Percentiles rank a stretch among this genome's conserved stretches.
Evolutionary conservation across 768 basidiomycete species (phyloP).

Genomic region (Calocybe cyanea): DNA sequence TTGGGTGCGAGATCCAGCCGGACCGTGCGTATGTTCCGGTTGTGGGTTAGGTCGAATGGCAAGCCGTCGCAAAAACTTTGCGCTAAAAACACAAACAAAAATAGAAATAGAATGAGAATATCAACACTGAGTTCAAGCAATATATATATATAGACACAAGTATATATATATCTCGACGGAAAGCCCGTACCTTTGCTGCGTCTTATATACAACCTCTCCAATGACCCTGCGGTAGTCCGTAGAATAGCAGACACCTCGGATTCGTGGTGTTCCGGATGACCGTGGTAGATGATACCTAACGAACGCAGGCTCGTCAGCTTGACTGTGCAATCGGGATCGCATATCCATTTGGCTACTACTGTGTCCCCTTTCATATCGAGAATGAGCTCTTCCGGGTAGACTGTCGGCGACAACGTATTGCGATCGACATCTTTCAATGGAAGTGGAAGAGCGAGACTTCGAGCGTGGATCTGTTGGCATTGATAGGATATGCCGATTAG

Average conservation of each 20-base stretch:
- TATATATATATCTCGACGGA: too few relatives aligned
- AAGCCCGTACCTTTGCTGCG: too few relatives aligned
- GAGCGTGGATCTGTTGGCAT: not conserved
- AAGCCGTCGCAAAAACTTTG: slow-evolving; percentile 2
- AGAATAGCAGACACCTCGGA: not conserved
- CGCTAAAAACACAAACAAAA: too few relatives aligned
- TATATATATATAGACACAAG: too few relatives aligned
- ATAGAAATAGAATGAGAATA: too few relatives aligned
- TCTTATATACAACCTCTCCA: too few relatives aligned
- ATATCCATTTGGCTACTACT: slow-evolving; percentile 7
- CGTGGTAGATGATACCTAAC: not conserved
- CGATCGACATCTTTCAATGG: too few relatives aligned
- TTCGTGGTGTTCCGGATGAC: not conserved
- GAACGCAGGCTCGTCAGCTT: slow-evolving; percentile 5
- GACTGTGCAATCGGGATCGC: slow-evolving; percentile 5
- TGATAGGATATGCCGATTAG: not conserved
- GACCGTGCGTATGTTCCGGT: slow-evolving; percentile 3
- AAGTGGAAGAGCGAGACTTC: too few relatives aligned
- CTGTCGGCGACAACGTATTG: too few relatives aligned
- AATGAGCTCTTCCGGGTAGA: too few relatives aligned
- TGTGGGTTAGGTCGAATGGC: not conserved
- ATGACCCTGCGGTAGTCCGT: too few relatives aligned
- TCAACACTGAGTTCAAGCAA: too few relatives aligned
- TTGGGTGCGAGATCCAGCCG: slow-evolving; percentile 8
- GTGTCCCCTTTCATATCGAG: not conserved